Percentiles rank a stretch among this genome's conserved stretches.
Conservation (phyloP, 139 green algal genomes). For the Diplosphaera chodatii region DNA sequence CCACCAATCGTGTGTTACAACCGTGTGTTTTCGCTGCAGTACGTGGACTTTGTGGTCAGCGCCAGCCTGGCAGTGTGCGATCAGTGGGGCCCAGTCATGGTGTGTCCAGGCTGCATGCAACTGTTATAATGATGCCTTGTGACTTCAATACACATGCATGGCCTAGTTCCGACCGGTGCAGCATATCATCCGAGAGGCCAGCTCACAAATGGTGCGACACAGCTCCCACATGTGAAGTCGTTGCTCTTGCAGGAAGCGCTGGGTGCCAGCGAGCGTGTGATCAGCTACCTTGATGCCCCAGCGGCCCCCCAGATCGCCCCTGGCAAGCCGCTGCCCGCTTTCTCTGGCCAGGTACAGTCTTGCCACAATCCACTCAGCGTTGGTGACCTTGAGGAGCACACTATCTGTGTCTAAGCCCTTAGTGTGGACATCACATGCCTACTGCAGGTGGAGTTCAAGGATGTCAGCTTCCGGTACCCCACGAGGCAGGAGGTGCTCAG, state of each 20-base stretch:
- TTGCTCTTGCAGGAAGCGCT: constrained; percentile 41
- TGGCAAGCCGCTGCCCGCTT: constrained; percentile 19
- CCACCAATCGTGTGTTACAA: no score
- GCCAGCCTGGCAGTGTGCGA: constrained; percentile 68
- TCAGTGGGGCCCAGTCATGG: constrained; percentile 24
- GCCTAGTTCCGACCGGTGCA: no score
- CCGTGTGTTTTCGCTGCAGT: constrained; percentile 27
- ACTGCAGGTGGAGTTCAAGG: constrained; percentile 37
- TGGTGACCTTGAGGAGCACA: no score
- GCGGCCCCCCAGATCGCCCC: constrained; percentile 50
- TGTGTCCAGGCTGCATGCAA: not conserved
- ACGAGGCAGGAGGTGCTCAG: constrained; percentile 34
- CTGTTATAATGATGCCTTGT: no score
- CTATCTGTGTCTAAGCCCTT: no score
- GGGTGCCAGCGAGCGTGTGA: constrained; percentile 64
- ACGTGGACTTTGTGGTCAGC: constrained; percentile 70
- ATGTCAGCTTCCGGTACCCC: constrained; percentile 54
- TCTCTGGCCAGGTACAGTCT: constrained; percentile 29
- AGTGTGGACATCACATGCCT: no score
- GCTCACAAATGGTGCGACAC: no score
- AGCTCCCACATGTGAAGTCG: no score
- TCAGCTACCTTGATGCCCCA: constrained; percentile 48
- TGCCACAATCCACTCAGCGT: no score
- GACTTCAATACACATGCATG: no score
- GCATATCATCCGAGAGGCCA: no score